Conservation (phyloP, 2,329 filamentous ascomycete species). For the Mollisia scopiformis region DNA sequence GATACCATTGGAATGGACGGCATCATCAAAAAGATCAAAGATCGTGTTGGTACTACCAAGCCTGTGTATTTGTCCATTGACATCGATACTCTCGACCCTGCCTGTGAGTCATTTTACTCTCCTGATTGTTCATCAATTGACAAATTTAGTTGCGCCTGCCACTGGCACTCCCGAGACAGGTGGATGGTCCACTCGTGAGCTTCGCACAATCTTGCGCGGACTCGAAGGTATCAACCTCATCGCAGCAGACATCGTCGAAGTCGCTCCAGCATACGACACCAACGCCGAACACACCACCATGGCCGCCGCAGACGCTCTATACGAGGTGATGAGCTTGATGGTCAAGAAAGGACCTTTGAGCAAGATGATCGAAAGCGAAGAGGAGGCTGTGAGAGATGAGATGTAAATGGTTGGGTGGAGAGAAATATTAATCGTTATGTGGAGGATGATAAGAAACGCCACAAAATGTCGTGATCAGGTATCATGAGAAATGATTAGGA, state of each 20-base stretch:
- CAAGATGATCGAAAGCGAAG: conserved; percentile 40
- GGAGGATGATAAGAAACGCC: not conserved
- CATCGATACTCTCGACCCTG: conserved; percentile 86
- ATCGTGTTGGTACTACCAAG: conserved; percentile 72
- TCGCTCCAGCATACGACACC: conserved; percentile 73
- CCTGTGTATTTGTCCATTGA: conserved; percentile 85
- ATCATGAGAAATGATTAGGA: conserved; percentile 14
- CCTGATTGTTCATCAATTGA: conserved; percentile 16
- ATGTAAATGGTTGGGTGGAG: conserved; percentile 18
- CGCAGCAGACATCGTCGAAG: conserved; percentile 73
- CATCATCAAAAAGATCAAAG: conserved; percentile 77
- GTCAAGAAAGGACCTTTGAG: conserved; percentile 76
- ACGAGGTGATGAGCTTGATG: conserved; percentile 82
- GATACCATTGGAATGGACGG: conserved; percentile 71
- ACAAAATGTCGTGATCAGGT: not conserved
- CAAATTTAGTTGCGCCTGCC: conserved; percentile 62
- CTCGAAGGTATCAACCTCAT: conserved; percentile 71
- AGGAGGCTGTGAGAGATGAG: conserved; percentile 23
- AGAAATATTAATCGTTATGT: not conserved
- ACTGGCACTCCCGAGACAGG: conserved; percentile 78
- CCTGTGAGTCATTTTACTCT: conserved; percentile 51
- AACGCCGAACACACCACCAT: conserved; percentile 76
- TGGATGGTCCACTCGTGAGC: conserved; percentile 74
- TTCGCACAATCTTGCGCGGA: conserved; percentile 71
- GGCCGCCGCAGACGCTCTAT: conserved; percentile 71